A percentile compares a stretch with the other conserved stretches of the same genome.
Conservation (phyloP, 2,329 filamentous ascomycete genomes). For the Trichophyton mentagrophytes region DNA sequence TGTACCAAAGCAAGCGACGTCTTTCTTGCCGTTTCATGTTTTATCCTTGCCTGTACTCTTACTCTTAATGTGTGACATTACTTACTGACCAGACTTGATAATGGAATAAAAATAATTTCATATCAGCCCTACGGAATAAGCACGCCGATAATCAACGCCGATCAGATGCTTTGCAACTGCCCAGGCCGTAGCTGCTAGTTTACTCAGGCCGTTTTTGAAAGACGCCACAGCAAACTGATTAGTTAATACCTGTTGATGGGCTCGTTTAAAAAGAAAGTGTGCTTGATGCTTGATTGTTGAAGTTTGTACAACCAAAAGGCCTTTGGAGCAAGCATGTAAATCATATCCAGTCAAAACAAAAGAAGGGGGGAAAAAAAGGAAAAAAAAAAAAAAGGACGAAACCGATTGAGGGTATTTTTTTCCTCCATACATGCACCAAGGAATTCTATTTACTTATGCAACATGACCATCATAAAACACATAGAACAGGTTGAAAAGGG, state of each 20-base stretch:
- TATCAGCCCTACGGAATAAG: neutral
- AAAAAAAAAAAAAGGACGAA: neutral
- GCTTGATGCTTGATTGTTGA: neutral
- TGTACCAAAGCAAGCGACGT: neutral
- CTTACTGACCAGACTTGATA: neutral
- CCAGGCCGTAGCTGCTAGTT: too few species aligned
- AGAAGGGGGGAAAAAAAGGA: too few species aligned
- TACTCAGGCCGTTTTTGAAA: neutral
- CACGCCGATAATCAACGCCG: neutral
- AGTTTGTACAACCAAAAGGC: neutral
- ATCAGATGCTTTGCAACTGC: neutral
- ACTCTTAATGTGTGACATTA: neutral
- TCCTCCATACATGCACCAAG: constrained; percentile 3
- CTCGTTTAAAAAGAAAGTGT: too few species aligned
- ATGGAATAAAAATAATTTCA: neutral
- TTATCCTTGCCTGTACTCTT: neutral
- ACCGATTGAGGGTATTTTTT: neutral
- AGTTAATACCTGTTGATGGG: too few species aligned
- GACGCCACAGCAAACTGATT: neutral
- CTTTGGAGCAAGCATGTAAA: neutral
- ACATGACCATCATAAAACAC: constrained; percentile 2
- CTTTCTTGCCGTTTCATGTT: neutral
- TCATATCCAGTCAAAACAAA: neutral
- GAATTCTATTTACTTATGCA: constrained; percentile 3
- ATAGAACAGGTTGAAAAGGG: neutral